Percentiles rank a stretch among this genome's conserved stretches.
Evolutionary conservation across 108 stramenopile species (phyloP).

Genomic region (Aurantiochytrium sp.): DNA sequence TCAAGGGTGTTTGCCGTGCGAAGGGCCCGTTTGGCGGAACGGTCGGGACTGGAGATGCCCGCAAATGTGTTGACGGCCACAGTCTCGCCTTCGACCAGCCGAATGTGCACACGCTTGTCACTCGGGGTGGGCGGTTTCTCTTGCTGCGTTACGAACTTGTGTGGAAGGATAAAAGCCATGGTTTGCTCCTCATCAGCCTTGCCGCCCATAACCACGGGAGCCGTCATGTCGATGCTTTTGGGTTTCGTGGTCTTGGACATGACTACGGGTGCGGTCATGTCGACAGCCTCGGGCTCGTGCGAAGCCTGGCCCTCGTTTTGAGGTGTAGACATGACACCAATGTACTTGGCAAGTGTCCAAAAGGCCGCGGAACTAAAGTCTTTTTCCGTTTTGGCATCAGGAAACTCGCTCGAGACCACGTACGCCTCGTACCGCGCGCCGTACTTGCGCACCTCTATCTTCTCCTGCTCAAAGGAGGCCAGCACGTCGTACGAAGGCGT

Average conservation of each 20-base stretch:
- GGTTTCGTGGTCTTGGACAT: background rate
- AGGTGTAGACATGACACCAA: background rate
- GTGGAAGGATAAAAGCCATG: background rate
- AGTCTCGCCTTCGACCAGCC: background rate
- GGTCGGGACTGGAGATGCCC: background rate
- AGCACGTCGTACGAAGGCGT: background rate
- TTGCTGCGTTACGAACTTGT: background rate
- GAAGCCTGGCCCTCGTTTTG: background rate
- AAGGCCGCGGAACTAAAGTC: background rate
- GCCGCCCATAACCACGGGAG: background rate
- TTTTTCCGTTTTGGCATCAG: background rate
- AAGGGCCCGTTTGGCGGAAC: background rate
- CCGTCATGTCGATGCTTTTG: background rate
- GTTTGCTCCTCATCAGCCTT: background rate
- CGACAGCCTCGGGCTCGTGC: background rate
- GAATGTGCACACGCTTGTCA: background rate
- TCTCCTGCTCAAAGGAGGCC: background rate
- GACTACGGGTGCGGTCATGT: slow-evolving; percentile 8
- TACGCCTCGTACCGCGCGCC: background rate
- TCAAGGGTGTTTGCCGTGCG: background rate
- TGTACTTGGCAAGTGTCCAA: background rate
- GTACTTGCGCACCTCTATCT: background rate
- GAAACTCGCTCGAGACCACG: background rate
- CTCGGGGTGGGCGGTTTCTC: background rate
- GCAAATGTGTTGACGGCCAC: background rate